Conservation (phyloP, 2,329 filamentous ascomycete genomes). For the Fusarium dimerum region DNA sequence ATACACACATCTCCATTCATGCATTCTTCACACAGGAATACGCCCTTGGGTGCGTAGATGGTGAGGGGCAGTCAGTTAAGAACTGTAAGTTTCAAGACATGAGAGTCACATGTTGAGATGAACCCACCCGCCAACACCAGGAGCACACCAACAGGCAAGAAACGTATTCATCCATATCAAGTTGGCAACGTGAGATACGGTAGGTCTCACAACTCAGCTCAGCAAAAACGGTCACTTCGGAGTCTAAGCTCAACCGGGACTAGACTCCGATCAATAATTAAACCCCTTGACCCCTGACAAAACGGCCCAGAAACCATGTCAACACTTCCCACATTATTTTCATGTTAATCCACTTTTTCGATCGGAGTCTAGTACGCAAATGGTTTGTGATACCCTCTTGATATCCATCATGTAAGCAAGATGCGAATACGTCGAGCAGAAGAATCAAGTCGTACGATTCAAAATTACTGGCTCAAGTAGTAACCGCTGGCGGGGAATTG, state of each 20-base stretch:
- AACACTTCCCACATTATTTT: neutral
- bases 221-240: conserved; percentile 26
- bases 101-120: too few relatives aligned
- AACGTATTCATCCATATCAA: conserved; percentile 1
- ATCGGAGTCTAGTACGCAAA: conserved; percentile 29
- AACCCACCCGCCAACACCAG: too few relatives aligned
- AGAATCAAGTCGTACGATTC: neutral
- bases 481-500: neutral
- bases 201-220: too few relatives aligned
- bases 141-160: too few relatives aligned
- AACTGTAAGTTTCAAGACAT: too few relatives aligned
- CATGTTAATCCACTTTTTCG: neutral
- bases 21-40: too few relatives aligned
- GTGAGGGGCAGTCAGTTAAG: too few relatives aligned
- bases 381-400: conserved; percentile 9
- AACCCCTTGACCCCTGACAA: too few relatives aligned
- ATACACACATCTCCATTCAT: too few relatives aligned
- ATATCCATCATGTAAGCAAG: conserved; percentile 6
- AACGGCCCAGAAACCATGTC: too few relatives aligned
- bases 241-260: conserved; percentile 31
- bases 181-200: too few relatives aligned
- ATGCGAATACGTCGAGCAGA: neutral
- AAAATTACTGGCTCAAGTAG: neutral
- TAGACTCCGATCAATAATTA: conserved; percentile 20
- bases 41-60: too few relatives aligned